Evolutionary conservation across 2,329 filamentous ascomycete species (phyloP).

Genomic region (Nemania diffusa): DNA sequence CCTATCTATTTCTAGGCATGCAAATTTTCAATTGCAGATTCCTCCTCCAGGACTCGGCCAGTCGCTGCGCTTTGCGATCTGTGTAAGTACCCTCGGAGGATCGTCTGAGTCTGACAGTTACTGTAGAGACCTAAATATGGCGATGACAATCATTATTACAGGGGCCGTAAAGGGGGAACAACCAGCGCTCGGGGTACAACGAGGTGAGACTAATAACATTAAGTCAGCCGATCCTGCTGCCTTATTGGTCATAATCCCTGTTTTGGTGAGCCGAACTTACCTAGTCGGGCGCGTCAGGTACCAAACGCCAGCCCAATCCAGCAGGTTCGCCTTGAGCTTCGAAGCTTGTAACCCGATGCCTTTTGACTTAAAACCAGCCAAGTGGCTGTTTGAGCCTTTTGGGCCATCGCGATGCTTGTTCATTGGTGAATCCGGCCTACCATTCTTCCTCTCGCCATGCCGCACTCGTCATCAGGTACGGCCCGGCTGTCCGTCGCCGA

Average conservation of each 20-base stretch:
- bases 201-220: constrained; percentile 35
- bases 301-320: constrained; percentile 36
- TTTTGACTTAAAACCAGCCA: constrained; percentile 31
- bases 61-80: constrained; percentile 17
- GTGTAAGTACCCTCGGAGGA: constrained; percentile 21
- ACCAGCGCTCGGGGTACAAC: constrained; percentile 22
- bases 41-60: constrained; percentile 22
- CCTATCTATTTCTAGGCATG: constrained; percentile 31
- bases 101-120: constrained; percentile 33
- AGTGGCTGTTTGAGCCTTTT: constrained; percentile 12
- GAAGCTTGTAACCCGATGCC: constrained; percentile 2
- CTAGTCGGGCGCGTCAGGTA: constrained; percentile 39
- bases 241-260: constrained; percentile 34
- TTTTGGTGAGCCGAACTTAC: constrained; percentile 30
- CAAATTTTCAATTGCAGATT: constrained; percentile 26
- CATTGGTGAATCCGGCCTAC: constrained; percentile 25
- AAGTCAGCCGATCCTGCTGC: constrained; percentile 26
- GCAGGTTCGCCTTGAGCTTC: constrained; percentile 28
- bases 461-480: constrained; percentile 31
- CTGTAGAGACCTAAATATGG: no score
- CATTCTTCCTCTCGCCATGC: constrained; percentile 22
- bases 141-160: constrained; percentile 31
- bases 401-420: not conserved
- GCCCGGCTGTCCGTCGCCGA: constrained; percentile 33
- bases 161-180: constrained; percentile 33